Evolutionary conservation across 225 moss, liverwort and hornwort species (phyloP).

Genomic region (Pseudisothecium myosuroides): DNA sequence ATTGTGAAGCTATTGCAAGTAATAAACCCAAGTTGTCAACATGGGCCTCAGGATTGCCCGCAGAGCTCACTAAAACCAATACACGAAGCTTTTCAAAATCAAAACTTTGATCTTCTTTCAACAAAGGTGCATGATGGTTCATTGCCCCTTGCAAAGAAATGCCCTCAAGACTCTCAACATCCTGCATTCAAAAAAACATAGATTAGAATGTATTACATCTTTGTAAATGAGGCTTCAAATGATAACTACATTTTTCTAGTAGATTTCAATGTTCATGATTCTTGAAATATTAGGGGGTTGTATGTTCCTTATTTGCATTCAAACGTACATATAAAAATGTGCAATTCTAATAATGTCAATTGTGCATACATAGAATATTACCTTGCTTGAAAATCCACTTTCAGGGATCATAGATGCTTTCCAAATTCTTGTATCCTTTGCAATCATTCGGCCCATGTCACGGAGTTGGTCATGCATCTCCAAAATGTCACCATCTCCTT

Average conservation of each 20-base stretch:
- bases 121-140: not conserved
- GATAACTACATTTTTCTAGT: fast-evolving
- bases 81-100: not conserved
- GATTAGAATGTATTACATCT: not conserved
- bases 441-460: not conserved
- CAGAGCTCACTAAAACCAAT: not conserved
- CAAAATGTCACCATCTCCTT: not conserved
- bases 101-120: not conserved
- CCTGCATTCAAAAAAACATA: not conserved
- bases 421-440: not conserved
- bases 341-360: not conserved
- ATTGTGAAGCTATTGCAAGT: not conserved
- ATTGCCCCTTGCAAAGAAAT: not conserved
- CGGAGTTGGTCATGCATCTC: not conserved
- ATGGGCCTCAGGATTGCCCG: fast-evolving
- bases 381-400: not conserved
- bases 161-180: not conserved
- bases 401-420: not conserved
- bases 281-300: not conserved
- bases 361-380: not conserved
- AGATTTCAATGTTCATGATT: not conserved
- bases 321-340: not conserved
- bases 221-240: not conserved
- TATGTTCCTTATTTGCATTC: not conserved
- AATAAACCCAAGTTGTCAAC: not conserved